A percentile compares a stretch with the other conserved stretches of the same genome.
Conservation (phyloP, 2,329 filamentous ascomycete genomes). For the Penicillium aurantiogriseum region DNA sequence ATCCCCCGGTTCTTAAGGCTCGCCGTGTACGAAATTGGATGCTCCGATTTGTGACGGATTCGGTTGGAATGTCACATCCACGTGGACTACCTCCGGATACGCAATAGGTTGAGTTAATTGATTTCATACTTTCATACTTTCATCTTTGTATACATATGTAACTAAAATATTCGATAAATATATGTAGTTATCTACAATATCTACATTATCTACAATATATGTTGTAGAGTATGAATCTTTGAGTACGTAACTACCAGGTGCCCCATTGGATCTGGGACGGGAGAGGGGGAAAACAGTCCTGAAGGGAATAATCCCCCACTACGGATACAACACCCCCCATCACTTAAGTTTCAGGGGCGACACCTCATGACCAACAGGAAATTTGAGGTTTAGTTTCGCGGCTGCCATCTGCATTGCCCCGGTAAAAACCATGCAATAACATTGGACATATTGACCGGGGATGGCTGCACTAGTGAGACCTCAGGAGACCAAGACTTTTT, state of each 20-base stretch:
- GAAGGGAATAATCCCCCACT: background rate
- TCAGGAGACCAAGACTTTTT: constrained; percentile 1
- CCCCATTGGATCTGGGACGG: constrained; percentile 3
- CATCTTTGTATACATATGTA: no score
- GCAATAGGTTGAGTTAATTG: constrained; percentile 21
- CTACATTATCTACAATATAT: no score
- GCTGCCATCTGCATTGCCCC: constrained; percentile 10
- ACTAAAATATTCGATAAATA: background rate
- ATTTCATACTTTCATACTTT: background rate
- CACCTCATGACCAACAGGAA: constrained; percentile 17
- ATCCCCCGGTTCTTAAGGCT: constrained; percentile 62
- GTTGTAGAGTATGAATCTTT: background rate
- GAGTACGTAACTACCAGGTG: background rate
- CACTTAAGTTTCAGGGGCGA: constrained; percentile 17
- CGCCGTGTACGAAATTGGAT: constrained; percentile 73
- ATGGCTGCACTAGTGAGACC: constrained; percentile 12
- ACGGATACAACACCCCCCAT: background rate
- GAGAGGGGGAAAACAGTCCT: constrained; percentile 1
- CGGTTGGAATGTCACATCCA: constrained; percentile 27
- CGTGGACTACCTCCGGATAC: constrained; percentile 42
- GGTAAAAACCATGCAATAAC: constrained; percentile 17
- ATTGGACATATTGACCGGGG: constrained; percentile 13
- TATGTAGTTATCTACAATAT: background rate
- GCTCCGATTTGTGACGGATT: constrained; percentile 61
- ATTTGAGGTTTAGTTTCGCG: constrained; percentile 15